These are phyloP conservation scores for Umbelopsis sp. DNA, from an alignment of 192 early-diverging fungal species.

Conservation along the genomic window DNA sequence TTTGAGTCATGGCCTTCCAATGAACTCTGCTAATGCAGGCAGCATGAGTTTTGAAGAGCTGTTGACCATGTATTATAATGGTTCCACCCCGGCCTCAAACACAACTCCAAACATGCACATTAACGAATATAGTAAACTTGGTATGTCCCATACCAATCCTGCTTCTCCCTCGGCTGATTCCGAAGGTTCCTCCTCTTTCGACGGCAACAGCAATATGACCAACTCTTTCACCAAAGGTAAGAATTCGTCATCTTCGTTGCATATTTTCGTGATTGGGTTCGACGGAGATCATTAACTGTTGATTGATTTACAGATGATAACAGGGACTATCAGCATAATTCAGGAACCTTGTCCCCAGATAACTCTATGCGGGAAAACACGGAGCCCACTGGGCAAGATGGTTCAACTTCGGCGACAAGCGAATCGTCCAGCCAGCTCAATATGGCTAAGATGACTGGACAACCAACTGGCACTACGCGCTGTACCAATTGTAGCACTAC, in stretches of 20 bases:
- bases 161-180: constrained; percentile 1
- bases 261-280: too few relatives aligned
- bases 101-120: background rate
- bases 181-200: constrained; percentile 1
- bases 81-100: background rate
- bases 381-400: constrained; percentile 3
- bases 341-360: background rate
- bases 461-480: background rate
- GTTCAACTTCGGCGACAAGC: background rate
- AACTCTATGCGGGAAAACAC: constrained; percentile 6
- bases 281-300: background rate
- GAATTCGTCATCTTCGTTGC: too few relatives aligned
- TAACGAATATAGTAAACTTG: constrained; percentile 1
- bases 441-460: constrained; percentile 3
- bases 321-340: background rate
- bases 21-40: constrained; percentile 22
- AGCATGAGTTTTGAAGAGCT: constrained; percentile 41
- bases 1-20: constrained; percentile 2
- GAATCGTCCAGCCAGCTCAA: background rate
- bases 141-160: background rate
- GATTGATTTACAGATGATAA: background rate
- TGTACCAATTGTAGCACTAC: constrained; percentile 47
- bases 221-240: constrained; percentile 17
- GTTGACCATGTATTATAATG: constrained; percentile 35
- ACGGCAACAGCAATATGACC: constrained; percentile 11